Evolutionary conservation across 257 asterid genomes (phyloP), one percentile per base, ranked within the genome.

Genomic region (Capsicum baccatum): DNA sequence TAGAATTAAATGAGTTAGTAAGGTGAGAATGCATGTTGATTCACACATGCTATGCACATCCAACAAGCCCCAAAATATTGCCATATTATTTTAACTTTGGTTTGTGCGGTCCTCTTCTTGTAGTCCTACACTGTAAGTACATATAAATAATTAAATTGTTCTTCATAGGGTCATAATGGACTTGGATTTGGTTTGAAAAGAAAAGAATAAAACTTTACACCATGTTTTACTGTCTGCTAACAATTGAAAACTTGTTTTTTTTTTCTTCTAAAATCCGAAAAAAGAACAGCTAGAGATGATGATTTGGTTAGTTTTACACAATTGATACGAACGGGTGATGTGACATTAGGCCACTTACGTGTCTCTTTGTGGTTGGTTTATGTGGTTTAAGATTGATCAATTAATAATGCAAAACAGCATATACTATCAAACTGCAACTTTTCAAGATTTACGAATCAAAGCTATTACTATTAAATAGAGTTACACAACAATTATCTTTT

Each of bases 151-250:
- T 26, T 26, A 26, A 17, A 12, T 63, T 8, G 9, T 73, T 47
- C 59, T 73, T 48, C n/a, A 21, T 39, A 3, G 37, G 16, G 42
- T 47, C 58, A n/a, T 21, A 11, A 47, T 9, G 37, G 80, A n/a
- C 79, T 19, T 73, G 80, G 39, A 73, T 74, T 74, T 50, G 80
- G 48, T 74, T 21, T 19, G 60, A 48, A 52, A 50, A 21, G 19
- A 52, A 74, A 74, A 50, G 42, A 10, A 73, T 48, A 54, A 73
- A 73, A 48, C 59, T 19, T 48, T 11, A 73, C 12, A 48, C 80
- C 59, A 19, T 21, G 80, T 48, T 48, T 44, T 73, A 73, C 59
- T 11, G 42, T 48, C 6, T 73, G 42, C 59, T 47, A 48, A 48
- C 80, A 48, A 48, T 73, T n/a, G 42, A n/a, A 73, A 73, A 6